Conservation (phyloP, 768 basidiomycete genomes). For the Auricularia auricula-judae region DNA sequence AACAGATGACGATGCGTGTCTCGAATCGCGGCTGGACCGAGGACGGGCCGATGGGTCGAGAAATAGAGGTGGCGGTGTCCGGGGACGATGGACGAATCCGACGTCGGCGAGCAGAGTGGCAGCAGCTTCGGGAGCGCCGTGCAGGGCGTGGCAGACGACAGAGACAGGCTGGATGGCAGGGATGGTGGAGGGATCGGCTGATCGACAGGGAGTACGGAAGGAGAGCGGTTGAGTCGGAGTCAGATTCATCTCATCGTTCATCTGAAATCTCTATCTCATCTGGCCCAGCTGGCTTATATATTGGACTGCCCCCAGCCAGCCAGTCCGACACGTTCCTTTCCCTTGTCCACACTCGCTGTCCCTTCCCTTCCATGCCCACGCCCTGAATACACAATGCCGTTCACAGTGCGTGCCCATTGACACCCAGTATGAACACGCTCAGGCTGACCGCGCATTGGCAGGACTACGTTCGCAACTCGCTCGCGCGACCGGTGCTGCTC, state of each 20-base stretch:
- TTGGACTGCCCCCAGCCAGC: too few species aligned
- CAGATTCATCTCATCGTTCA: too few species aligned
- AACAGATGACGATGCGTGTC: too few species aligned
- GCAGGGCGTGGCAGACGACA: too few species aligned
- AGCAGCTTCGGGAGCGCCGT: too few species aligned
- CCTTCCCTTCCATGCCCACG: not conserved
- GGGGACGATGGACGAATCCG: not conserved
- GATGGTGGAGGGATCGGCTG: too few species aligned
- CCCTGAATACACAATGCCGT: not conserved
- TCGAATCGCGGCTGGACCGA: not conserved
- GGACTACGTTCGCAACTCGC: not conserved
- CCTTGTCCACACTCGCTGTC: not conserved
- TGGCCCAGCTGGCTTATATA: too few species aligned
- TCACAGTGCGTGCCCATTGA: not conserved
- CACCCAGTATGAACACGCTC: not conserved
- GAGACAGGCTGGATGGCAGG: too few species aligned
- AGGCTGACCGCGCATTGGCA: not conserved
- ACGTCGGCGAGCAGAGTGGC: not conserved
- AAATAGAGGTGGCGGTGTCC: not conserved
- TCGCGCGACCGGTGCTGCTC: not conserved
- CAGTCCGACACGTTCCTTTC: not conserved
- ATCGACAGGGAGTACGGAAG: too few species aligned
- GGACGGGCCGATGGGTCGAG: not conserved
- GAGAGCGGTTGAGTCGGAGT: too few species aligned
- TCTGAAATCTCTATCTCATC: too few species aligned